These are phyloP conservation scores for Chlorophyllum brunneum DNA, from an alignment of 768 basidiomycete species.

Conservation along the genomic window DNA sequence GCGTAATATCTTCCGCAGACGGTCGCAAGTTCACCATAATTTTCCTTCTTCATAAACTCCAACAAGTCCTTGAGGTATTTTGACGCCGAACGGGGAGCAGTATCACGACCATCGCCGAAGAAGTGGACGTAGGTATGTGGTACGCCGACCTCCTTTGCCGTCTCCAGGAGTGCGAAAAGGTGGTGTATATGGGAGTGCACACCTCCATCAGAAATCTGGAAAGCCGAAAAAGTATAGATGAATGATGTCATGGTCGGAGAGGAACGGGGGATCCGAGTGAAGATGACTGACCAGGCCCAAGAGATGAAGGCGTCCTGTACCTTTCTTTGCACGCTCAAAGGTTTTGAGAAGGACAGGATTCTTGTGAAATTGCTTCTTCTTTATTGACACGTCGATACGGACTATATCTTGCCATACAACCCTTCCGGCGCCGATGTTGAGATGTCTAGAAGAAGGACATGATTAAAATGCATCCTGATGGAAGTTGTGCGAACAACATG, in stretches of 20 bases:
- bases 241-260: not conserved
- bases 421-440: conserved; percentile 93
- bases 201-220: conserved; percentile 87
- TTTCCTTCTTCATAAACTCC: conserved; percentile 73
- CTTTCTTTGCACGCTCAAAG: conserved; percentile 75
- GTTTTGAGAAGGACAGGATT: conserved; percentile 67
- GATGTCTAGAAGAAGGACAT: conserved; percentile 51
- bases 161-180: conserved; percentile 85
- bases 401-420: conserved; percentile 99
- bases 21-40: conserved; percentile 79
- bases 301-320: conserved; percentile 83
- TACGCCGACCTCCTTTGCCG: conserved; percentile 81
- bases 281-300: conserved; percentile 66
- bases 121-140: conserved; percentile 91
- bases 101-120: conserved; percentile 93
- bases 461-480: not conserved
- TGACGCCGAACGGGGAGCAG: conserved; percentile 79
- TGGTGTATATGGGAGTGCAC: conserved; percentile 96
- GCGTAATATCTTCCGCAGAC: conserved; percentile 92
- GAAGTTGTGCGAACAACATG: conserved; percentile 34
- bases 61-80: conserved; percentile 75
- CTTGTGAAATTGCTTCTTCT: conserved; percentile 84
- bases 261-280: conserved; percentile 1
- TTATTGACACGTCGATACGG: conserved; percentile 87
- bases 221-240: not conserved